Evolutionary conservation across 106 monocot species (phyloP), one percentile per base, ranked within the genome.

Genomic region (Dioscorea dumetorum): DNA sequence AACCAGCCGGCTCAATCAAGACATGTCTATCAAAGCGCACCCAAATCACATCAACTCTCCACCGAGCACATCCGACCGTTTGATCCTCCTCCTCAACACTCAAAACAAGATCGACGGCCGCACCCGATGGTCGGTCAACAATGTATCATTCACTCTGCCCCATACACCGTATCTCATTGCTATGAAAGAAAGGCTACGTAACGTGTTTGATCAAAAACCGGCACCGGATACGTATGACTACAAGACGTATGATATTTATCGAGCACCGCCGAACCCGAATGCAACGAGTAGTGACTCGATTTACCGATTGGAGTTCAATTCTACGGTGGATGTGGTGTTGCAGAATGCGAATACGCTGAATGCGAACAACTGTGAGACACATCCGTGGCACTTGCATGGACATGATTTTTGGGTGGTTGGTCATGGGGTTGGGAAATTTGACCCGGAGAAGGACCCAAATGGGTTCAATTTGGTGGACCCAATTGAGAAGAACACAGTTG

Each of bases 361-460:
- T 15, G 34, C 66, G 0, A 90, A 93, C 77, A 90, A 61, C 33
- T 93, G 93, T 54, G 99, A 99, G 85, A 84, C 97, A 15, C 97
- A 97, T 77, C 97, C 97, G n/a, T 97, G 97, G 99, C 99, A 99
- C 61, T 70, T 99, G n/a, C 99, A 99, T 66, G 93, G 93, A 24
- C 99, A 99, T 35, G 87, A 99, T 65, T 99, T 99, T 62, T 99
- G 99, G 99, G 93, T 99, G 22, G 10, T 99, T 28, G 99, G 87
- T 1, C 85, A 85, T 41, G 93, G 99, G n/a, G 4, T 22, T 0
- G 99, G 85, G 5, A 81, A 78, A 54, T 99, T 90, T 50, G 78
- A 93, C 48, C 93, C 90, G 4, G 49, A 31, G 12, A 49, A 57
- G 5, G 77, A 85, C 8, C 70, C 79, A 8, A 58, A 52, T 58